Conservation (phyloP, 2,329 filamentous ascomycete genomes). For the Cladosporium sp. region DNA sequence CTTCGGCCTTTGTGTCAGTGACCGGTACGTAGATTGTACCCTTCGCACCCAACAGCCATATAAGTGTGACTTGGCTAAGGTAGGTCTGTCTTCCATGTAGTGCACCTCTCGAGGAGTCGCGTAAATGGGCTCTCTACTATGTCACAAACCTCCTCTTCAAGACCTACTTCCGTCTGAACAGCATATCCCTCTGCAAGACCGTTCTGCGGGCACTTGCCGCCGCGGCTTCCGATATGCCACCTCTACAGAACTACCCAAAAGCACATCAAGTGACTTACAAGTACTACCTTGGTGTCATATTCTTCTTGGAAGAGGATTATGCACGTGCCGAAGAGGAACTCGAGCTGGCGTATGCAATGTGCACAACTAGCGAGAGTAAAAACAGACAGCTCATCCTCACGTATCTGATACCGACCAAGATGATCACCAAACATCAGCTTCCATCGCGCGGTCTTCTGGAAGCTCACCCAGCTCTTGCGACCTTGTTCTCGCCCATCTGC, state of each 20-base stretch:
- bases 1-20: conserved; percentile 83
- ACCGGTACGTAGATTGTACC: conserved; percentile 59
- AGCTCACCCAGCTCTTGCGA: conserved; percentile 71
- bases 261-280: conserved; percentile 93
- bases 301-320: conserved; percentile 93
- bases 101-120: conserved; percentile 77
- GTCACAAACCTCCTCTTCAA: conserved; percentile 95
- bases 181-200: conserved; percentile 82
- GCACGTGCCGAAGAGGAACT: conserved; percentile 74
- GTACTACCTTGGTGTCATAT: conserved; percentile 91
- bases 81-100: conserved; percentile 40
- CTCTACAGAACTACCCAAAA: conserved; percentile 73
- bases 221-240: conserved; percentile 73
- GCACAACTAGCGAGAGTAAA: conserved; percentile 64
- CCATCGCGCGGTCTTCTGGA: conserved; percentile 68
- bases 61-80: conserved; percentile 20
- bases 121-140: conserved; percentile 98
- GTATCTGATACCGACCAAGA: conserved; percentile 89
- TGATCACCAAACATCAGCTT: conserved; percentile 81
- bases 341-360: conserved; percentile 75
- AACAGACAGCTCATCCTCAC: conserved; percentile 92
- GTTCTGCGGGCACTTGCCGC: conserved; percentile 80
- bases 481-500: conserved; percentile 73
- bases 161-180: conserved; percentile 89
- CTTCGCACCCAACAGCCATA: conserved; percentile 3